phyloP scores from a whole-genome alignment of 2,329 filamentous ascomycete genomes.

The Hypomyces perniciosus region DNA sequence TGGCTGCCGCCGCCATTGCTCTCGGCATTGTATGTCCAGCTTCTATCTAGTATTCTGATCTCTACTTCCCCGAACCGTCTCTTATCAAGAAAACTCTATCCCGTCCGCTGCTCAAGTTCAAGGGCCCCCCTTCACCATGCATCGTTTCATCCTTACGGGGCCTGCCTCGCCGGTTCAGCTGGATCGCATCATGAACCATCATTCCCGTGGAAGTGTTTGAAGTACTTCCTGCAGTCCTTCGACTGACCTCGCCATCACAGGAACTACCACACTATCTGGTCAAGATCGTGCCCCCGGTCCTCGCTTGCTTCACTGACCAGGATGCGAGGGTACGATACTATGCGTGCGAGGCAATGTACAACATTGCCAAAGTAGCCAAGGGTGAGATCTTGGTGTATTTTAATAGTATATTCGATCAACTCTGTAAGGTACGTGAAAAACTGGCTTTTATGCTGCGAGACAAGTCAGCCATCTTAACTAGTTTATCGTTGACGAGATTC shows the following conservation, averaged over 20 bases:
- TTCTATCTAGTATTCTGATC: not conserved
- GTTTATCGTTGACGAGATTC: not conserved
- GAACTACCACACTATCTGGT: constrained; percentile 88
- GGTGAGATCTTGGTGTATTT: constrained; percentile 96
- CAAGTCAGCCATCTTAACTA: not conserved
- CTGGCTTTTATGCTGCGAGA: not conserved
- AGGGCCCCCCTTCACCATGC: too few species aligned
- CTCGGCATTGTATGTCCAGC: constrained; percentile 69
- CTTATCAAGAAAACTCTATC: not conserved
- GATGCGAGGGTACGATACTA: constrained; percentile 97
- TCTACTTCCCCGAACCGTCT: not conserved
- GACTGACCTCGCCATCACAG: constrained; percentile 61
- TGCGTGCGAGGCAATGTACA: constrained; percentile 99
- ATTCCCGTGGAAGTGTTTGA: too few species aligned
- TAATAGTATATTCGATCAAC: constrained; percentile 94
- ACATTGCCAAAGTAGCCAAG: constrained; percentile 98
- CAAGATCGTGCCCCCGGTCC: constrained; percentile 89
- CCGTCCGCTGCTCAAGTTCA: not conserved
- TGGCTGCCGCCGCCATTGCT: constrained; percentile 93
- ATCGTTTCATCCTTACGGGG: too few species aligned
- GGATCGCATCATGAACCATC: too few species aligned
- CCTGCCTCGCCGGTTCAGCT: too few species aligned
- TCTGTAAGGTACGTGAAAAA: constrained; percentile 69
- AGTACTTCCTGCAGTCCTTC: not conserved
- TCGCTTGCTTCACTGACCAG: constrained; percentile 96